phyloP scores from a whole-genome alignment of 257 asterid genomes.

The Nicotiana sylvestris region DNA sequence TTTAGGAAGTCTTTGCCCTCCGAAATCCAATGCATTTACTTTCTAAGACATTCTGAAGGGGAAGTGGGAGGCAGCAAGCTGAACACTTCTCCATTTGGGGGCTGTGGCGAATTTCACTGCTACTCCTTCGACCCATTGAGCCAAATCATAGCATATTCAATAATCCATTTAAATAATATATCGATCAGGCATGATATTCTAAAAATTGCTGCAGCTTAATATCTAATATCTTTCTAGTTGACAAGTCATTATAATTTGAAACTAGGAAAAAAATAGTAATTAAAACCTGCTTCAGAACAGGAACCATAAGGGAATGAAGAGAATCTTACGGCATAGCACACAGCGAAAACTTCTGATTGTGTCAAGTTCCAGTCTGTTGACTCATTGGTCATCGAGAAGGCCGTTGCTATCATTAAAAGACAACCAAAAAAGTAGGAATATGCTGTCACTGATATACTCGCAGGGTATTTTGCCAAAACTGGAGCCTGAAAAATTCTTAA shows the following conservation, averaged over 20 bases:
- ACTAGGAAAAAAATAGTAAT: not conserved
- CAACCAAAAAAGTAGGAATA: constrained; percentile 82
- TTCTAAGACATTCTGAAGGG: not conserved
- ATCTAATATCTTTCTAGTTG: not conserved
- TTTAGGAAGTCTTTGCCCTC: not conserved
- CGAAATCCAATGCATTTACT: not conserved
- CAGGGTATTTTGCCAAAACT: constrained; percentile 84
- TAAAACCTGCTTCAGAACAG: not conserved
- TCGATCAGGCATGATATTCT: not conserved
- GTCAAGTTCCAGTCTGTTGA: constrained; percentile 77
- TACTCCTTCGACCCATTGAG: not conserved
- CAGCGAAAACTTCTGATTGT: constrained; percentile 70
- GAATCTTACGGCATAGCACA: constrained; percentile 83
- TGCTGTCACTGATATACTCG: constrained; percentile 89
- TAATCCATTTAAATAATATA: not conserved
- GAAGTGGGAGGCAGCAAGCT: not conserved
- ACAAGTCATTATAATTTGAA: not conserved
- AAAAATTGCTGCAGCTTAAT: not conserved
- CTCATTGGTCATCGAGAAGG: constrained; percentile 45
- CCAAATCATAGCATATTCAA: not conserved
- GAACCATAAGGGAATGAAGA: not conserved
- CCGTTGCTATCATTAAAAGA: constrained; percentile 61
- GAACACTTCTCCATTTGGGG: not conserved
- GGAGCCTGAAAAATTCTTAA: constrained; percentile 65
- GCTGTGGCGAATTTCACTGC: not conserved